These are phyloP conservation scores for Kwoniella pini DNA, from an alignment of 768 basidiomycete genomes.

Conservation along the genomic window DNA sequence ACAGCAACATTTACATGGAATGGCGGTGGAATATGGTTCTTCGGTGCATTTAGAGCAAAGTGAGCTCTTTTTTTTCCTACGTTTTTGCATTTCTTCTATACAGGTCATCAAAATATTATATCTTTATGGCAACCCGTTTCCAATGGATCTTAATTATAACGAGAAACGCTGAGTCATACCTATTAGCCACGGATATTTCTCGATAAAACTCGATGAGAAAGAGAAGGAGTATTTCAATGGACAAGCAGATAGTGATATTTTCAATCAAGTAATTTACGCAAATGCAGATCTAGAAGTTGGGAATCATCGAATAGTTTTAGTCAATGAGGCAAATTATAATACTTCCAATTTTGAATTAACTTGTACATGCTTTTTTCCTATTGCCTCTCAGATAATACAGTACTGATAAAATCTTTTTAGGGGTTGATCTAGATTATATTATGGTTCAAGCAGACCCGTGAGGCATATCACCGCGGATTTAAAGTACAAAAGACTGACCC, in stretches of 20 bases:
- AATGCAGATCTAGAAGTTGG: background rate
- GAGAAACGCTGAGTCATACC: too few species aligned
- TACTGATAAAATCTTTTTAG: background rate
- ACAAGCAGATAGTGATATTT: background rate
- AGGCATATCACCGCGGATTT: too few species aligned
- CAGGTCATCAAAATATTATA: too few species aligned
- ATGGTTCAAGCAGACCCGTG: constrained; percentile 1
- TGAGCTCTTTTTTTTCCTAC: background rate
- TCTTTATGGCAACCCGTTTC: too few species aligned
- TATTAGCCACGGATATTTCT: constrained; percentile 2
- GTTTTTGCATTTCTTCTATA: background rate
- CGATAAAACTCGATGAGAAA: background rate
- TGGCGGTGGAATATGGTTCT: background rate
- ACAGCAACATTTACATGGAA: background rate
- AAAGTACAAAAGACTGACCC: too few species aligned
- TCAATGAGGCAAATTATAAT: background rate
- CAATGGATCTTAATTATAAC: too few species aligned
- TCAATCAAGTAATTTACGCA: background rate
- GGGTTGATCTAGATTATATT: constrained; percentile 6
- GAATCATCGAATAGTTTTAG: background rate
- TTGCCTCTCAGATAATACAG: background rate
- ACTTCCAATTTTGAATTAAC: background rate
- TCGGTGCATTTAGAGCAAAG: constrained; percentile 7
- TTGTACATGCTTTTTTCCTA: too few species aligned
- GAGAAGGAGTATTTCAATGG: constrained; percentile 1